Evolutionary conservation across 805 yeast species (phyloP).

Genomic region (Maudiozyma bulderi): DNA sequence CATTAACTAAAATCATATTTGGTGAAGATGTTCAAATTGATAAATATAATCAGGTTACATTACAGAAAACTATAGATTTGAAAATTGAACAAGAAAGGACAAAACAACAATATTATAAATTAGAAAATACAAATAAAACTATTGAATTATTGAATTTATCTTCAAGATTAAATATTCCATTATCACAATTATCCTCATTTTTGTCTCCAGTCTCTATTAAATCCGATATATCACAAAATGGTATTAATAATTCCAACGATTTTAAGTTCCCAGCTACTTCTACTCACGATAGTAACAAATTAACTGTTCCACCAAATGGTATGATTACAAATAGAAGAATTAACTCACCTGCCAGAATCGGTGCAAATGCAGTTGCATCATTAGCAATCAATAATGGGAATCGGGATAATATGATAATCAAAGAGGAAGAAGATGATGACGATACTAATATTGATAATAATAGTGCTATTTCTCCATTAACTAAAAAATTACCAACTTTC

Average conservation of each 20-base stretch:
- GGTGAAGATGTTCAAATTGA: constrained; percentile 46
- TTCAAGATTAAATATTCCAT: constrained; percentile 51
- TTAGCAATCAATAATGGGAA: constrained; percentile 9
- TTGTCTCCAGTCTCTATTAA: constrained; percentile 25
- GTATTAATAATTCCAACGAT: neutral
- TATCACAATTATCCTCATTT: constrained; percentile 50
- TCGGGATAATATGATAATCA: constrained; percentile 10
- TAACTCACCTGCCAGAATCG: constrained; percentile 59
- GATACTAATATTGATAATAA: neutral
- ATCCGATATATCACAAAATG: neutral
- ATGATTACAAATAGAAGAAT: constrained; percentile 31
- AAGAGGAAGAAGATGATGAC: constrained; percentile 17
- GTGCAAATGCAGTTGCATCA: constrained; percentile 61
- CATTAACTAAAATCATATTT: constrained; percentile 29
- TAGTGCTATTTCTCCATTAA: neutral
- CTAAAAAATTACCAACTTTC: neutral
- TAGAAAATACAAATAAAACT: constrained; percentile 52
- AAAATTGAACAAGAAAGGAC: constrained; percentile 71
- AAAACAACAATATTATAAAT: constrained; percentile 63
- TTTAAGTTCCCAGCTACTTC: neutral
- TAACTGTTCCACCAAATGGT: neutral
- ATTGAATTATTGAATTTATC: constrained; percentile 57
- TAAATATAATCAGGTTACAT: constrained; percentile 43
- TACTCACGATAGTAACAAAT: neutral
- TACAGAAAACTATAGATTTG: constrained; percentile 40